phyloP scores from a whole-genome alignment of 208 protist genomes.

The Naegleria gruberi region DNA sequence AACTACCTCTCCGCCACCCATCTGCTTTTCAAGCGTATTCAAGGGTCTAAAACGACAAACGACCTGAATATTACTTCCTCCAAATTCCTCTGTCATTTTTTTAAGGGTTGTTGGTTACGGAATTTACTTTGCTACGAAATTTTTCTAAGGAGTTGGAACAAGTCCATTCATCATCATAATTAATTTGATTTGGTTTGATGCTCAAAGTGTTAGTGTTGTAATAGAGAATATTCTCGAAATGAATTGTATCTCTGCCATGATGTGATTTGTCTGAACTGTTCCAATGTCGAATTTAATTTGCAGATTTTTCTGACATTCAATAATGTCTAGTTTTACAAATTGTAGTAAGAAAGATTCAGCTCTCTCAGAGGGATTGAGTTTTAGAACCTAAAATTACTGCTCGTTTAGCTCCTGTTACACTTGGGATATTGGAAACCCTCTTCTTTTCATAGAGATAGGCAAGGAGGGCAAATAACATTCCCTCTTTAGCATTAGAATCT shows the following conservation, averaged over 20 bases:
- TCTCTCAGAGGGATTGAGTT: background rate
- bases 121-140: too few species aligned
- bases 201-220: too few species aligned
- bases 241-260: too few species aligned
- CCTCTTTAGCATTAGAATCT: background rate
- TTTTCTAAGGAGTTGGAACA: too few species aligned
- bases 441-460: background rate
- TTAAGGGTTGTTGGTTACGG: background rate
- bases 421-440: background rate
- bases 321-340: too few species aligned
- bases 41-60: conserved; percentile 12
- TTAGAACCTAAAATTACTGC: background rate
- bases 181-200: too few species aligned
- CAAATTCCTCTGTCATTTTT: background rate
- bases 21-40: background rate
- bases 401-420: background rate
- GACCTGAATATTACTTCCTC: background rate
- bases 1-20: background rate
- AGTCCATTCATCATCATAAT: too few species aligned
- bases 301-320: too few species aligned
- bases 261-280: too few species aligned
- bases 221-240: too few species aligned
- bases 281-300: too few species aligned
- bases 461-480: background rate
- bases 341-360: too few species aligned